Conservation (phyloP, 2,329 filamentous ascomycete species). For the Pseudogymnoascus sp. region DNA sequence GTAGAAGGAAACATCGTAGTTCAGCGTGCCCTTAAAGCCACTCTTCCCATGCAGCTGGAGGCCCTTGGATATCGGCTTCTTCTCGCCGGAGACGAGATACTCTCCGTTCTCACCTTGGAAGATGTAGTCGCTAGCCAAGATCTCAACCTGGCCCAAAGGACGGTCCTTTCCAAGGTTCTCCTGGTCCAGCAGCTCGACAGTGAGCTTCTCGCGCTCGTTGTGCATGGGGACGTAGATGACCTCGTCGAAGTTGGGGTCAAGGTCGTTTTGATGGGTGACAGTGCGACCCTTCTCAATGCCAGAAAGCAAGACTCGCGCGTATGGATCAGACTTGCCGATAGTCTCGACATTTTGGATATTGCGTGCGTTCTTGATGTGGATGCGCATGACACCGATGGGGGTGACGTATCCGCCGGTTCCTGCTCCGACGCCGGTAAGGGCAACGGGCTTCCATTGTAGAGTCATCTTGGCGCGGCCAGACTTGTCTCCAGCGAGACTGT, state of each 20-base stretch:
- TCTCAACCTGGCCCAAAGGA: conserved; percentile 71
- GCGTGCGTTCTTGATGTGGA: conserved; percentile 79
- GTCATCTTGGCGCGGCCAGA: conserved; percentile 83
- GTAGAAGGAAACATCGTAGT: conserved; percentile 82
- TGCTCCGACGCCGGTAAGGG: conserved; percentile 66
- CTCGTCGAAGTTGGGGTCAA: conserved; percentile 94
- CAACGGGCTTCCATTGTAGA: conserved; percentile 92
- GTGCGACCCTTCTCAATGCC: conserved; percentile 86
- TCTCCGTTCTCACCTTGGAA: conserved; percentile 70
- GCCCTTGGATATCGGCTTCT: conserved; percentile 56
- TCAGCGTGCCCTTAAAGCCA: conserved; percentile 67
- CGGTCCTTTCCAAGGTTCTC: conserved; percentile 89
- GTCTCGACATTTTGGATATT: conserved; percentile 88
- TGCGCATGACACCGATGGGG: conserved; percentile 87
- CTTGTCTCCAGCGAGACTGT: conserved; percentile 72
- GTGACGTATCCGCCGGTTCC: conserved; percentile 84
- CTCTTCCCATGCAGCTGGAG: conserved; percentile 67
- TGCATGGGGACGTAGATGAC: conserved; percentile 91
- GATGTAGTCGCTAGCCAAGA: conserved; percentile 72
- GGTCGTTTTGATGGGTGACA: conserved; percentile 91
- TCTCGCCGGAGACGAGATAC: conserved; percentile 70
- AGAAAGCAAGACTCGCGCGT: conserved; percentile 78
- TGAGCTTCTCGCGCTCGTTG: conserved; percentile 71
- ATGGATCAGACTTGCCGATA: conserved; percentile 94
- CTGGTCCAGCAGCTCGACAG: conserved; percentile 92